Evolutionary conservation across 495 filamentous ascomycete genomes (phyloP), one percentile per base, ranked within the genome.

Genomic region (Penicillium coffeae): DNA sequence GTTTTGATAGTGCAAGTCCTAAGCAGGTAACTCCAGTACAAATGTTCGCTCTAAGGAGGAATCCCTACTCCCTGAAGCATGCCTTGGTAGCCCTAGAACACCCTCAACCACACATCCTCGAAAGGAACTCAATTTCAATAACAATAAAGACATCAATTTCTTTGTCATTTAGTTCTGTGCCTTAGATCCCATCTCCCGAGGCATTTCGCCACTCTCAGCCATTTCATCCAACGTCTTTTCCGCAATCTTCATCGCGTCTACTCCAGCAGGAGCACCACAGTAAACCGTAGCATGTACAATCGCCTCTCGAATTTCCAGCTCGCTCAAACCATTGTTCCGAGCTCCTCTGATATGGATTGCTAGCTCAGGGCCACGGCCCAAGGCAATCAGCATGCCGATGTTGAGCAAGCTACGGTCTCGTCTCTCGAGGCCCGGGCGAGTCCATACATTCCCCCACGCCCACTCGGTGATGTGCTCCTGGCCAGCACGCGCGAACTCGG

Each of bases 261-360:
- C 52, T n/a, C 71, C 70, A 16, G 71, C 70, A 2, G 73, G 73
- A 25, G 68, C 50, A 2, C 71, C 72, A 45, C 63, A 66, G 43
- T 75, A 77, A 9, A 54, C 53, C 12, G 67, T 64, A 14, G 69
- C 75, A 43, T 80, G 76, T 33, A 79, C 45, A 10, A 80, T 55
- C 13, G 72, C 63, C 53, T 81, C 78, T 12, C 74, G 55, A 46
- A 81, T 77, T 64, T 81, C 76, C 15, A 74, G 56, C 51, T 78
- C 74, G 5, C 48, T 68, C 7, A 62, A 48, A 0, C 78, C 76
- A 50, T 79, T 79, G 21, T 63, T 72, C 39, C 76, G 56, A 1
- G 74, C 77, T 1, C 77, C 77, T 12, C 72, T 55, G 6, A 74
- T 65, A 60, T 79, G 78, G 12, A 73, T 59, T 0, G 60, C 78